Evolutionary conservation across 345 rosid species (phyloP).

Genomic region (Linum usitatissimum): DNA sequence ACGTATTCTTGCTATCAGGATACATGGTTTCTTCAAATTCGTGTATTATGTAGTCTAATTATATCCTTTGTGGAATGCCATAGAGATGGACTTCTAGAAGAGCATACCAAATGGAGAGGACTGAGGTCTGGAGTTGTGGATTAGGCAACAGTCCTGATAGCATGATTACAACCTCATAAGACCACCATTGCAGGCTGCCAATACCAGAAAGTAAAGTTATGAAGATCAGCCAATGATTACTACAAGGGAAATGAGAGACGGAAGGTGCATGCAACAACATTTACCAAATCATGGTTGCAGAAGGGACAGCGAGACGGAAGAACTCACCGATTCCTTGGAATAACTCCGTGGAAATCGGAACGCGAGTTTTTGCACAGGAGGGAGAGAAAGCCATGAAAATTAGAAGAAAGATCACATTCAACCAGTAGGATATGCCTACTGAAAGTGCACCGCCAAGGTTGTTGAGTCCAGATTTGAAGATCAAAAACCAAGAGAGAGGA

Average conservation of each 20-base stretch:
- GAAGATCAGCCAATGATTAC: no score
- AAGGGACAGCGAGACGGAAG: conserved; percentile 17
- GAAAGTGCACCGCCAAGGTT: conserved; percentile 19
- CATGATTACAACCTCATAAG: conserved; percentile 15
- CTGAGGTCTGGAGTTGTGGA: conserved; percentile 21
- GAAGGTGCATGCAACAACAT: background rate
- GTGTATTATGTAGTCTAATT: background rate
- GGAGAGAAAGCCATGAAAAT: conserved; percentile 12
- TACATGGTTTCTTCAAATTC: background rate
- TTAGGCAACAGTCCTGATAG: conserved; percentile 19
- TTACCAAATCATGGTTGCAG: conserved; percentile 21
- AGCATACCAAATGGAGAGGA: conserved; percentile 17
- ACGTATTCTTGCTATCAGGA: no score
- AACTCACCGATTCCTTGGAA: conserved; percentile 18
- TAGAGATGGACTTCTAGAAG: no score
- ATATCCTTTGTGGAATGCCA: background rate
- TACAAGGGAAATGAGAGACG: no score
- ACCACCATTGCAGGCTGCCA: conserved; percentile 21
- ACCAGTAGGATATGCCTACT: conserved; percentile 18
- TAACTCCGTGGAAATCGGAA: conserved; percentile 11
- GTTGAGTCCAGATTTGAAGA: conserved; percentile 13
- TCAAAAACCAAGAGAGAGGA: conserved; percentile 18
- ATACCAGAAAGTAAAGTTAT: background rate
- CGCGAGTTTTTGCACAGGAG: conserved; percentile 17
- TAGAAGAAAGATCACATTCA: conserved; percentile 16